phyloP scores from a whole-genome alignment of 345 rosid species.

The Adansonia digitata region DNA sequence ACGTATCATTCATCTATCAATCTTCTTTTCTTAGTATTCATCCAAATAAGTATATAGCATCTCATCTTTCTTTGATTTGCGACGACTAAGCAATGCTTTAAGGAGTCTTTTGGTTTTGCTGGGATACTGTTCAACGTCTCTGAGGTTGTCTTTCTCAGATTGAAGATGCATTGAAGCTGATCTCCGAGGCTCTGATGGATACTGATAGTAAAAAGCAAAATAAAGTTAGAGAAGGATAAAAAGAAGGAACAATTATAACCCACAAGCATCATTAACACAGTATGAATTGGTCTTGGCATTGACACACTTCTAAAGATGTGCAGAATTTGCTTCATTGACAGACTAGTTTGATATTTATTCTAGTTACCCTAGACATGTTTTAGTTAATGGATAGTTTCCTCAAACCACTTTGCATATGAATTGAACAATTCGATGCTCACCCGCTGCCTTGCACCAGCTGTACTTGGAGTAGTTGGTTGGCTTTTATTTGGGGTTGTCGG shows the following conservation, averaged over 20 bases:
- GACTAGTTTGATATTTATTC: no score
- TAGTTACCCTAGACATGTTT: no score
- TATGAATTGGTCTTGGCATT: neutral
- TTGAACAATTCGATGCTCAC: conserved; percentile 30
- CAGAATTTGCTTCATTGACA: conserved; percentile 5
- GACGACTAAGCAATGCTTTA: conserved; percentile 84
- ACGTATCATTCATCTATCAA: neutral
- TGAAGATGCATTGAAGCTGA: conserved; percentile 69
- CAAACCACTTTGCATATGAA: neutral
- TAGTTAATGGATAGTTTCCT: neutral
- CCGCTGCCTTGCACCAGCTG: conserved; percentile 40
- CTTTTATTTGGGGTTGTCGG: conserved; percentile 63
- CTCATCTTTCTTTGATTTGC: conserved; percentile 89
- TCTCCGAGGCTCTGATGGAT: conserved; percentile 80
- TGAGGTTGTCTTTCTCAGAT: conserved; percentile 48
- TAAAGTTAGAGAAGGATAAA: no score
- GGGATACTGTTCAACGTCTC: conserved; percentile 60
- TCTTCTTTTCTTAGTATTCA: conserved; percentile 48
- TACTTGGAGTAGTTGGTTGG: conserved; percentile 55
- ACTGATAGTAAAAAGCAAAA: conserved; percentile 35
- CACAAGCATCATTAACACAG: neutral
- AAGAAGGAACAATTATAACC: neutral
- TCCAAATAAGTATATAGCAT: conserved; percentile 78
- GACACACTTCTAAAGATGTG: neutral
- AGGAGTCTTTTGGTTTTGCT: conserved; percentile 87